phyloP scores from a whole-genome alignment of 371 early-diverging fungal genomes.

The Saksenaea vasiformis region DNA sequence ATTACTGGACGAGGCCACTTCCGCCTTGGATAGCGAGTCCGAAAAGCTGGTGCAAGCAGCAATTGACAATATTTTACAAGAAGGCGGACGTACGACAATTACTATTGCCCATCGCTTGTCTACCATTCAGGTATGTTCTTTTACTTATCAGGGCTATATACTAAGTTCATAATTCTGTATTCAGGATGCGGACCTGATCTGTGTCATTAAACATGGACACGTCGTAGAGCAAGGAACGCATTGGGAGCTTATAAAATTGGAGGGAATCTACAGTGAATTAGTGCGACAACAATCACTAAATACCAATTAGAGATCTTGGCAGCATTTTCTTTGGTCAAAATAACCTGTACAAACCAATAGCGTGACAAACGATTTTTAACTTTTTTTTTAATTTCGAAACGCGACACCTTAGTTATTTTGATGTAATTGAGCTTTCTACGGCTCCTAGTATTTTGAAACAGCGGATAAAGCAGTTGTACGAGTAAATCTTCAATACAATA shows the following conservation, averaged over 20 bases:
- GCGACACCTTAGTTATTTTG: too few species aligned
- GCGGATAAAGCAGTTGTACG: too few species aligned
- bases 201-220: constrained; percentile 68
- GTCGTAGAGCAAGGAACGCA: constrained; percentile 74
- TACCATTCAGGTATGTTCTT: constrained; percentile 48
- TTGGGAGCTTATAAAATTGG: constrained; percentile 46
- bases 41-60: constrained; percentile 90
- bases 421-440: too few species aligned
- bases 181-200: constrained; percentile 76
- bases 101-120: constrained; percentile 74
- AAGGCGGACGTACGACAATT: constrained; percentile 63
- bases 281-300: constrained; percentile 32
- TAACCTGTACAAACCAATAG: too few species aligned
- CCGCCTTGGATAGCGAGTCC: constrained; percentile 85
- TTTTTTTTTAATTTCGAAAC: too few species aligned
- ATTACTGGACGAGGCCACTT: constrained; percentile 96
- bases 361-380: too few species aligned
- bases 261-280: constrained; percentile 51
- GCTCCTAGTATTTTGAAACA: too few species aligned
- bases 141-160: constrained; percentile 20
- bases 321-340: too few species aligned
- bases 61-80: constrained; percentile 70
- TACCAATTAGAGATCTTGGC: not conserved
- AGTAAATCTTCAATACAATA: too few species aligned
- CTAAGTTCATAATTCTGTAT: constrained; percentile 67